A percentile compares a stretch with the other conserved stretches of the same genome.
phyloP scores from a whole-genome alignment of 805 yeast genomes.

The Candida glaebosa region DNA sequence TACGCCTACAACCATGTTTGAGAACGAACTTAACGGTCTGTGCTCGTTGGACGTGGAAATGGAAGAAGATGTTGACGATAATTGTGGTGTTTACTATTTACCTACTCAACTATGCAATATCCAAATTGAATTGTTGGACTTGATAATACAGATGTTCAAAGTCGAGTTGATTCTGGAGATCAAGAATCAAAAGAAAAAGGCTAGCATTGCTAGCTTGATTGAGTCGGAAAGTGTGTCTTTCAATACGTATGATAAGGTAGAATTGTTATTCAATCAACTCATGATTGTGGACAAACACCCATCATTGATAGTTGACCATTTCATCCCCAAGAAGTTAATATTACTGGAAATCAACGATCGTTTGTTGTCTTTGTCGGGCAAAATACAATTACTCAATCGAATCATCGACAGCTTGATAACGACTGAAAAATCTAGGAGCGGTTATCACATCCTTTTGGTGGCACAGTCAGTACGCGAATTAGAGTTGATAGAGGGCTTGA shows the following conservation, averaged over 20 bases:
- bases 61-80: constrained; percentile 4
- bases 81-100: constrained; percentile 24
- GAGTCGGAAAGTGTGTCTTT: constrained; percentile 15
- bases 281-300: constrained; percentile 61
- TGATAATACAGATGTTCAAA: constrained; percentile 27
- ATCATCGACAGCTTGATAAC: constrained; percentile 36
- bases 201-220: constrained; percentile 37
- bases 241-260: constrained; percentile 29
- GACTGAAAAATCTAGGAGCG: constrained; percentile 9
- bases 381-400: constrained; percentile 52
- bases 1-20: constrained; percentile 18
- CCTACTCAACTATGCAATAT: constrained; percentile 33
- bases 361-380: constrained; percentile 53
- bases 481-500: constrained; percentile 73
- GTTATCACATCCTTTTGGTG: constrained; percentile 38
- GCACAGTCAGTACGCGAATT: constrained; percentile 65
- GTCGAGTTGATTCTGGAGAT: constrained; percentile 23
- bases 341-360: constrained; percentile 62
- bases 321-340: constrained; percentile 65
- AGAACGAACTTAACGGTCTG: not conserved
- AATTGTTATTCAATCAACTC: constrained; percentile 44
- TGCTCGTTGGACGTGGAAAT: not conserved
- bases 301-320: constrained; percentile 70
- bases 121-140: constrained; percentile 33
- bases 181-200: constrained; percentile 19